Evolutionary conservation across 495 filamentous ascomycete species (phyloP), one percentile per base, ranked within the genome.

Genomic region (Penicillium cataractarum): DNA sequence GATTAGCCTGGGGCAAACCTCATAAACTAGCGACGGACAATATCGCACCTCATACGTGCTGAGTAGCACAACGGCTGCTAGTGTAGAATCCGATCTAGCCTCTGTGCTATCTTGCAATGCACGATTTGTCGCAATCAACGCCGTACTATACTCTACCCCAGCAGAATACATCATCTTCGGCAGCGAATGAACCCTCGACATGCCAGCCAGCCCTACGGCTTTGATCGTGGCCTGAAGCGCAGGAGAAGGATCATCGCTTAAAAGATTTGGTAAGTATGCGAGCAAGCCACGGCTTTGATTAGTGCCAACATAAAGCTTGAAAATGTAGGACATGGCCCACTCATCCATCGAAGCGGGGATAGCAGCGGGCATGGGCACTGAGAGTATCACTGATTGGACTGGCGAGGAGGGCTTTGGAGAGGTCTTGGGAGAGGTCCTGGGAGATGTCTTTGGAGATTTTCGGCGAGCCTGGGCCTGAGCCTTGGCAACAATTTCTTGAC

Each of bases 21-120:
- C 5, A 17, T 2, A 31, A 51, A 1, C 5, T 19, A 4, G 27
- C 15, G 3, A 33, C 6, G 17, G 5, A 19, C 4, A 17, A 53
- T 8, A 52, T 56, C 58, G 44, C 35, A 72, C 69, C 64, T 72
- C 69, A 56, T 67, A 72, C 48, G 61, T 44, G 24, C 67, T 52
- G 27, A 72, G 65, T 62, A 70, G 37, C 0, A 67, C 21, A 10
- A 72, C 67, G 32, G 69, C 62, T 26, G 49, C 65, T 27, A 72
- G 26, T 3, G 67, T 65, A 33, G 65, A 70, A 46, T 72, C 64
- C 6, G 55, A 40, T 29, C 40, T 65, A 2, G 64, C 61, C n/a
- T 46, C 21, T 10, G 42, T 39, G 17, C 62, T 42, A 39, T 68
- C 32, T 49, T 35, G 58, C 19, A 72, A 42, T 0, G 61, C 63